phyloP scores from a whole-genome alignment of 169 alveolate species.

The Eimeria zaria region DNA sequence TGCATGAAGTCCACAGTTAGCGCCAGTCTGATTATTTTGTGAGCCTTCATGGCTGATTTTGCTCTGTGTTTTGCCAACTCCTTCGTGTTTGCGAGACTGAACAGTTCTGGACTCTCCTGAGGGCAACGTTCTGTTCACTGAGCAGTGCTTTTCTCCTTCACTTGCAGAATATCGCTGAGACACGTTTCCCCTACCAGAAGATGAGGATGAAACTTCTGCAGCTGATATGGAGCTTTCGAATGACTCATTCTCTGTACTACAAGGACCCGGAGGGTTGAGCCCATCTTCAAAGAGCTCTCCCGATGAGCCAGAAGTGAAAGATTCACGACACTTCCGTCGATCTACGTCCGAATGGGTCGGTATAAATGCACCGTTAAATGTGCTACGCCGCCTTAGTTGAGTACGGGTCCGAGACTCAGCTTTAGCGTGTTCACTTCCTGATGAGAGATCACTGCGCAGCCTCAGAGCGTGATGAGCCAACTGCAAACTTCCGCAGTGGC shows the following conservation, averaged over 20 bases:
- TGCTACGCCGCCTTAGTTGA: background rate
- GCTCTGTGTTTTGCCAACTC: background rate
- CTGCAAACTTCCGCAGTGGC: background rate
- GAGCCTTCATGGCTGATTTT: background rate
- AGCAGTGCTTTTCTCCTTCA: background rate
- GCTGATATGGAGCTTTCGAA: background rate
- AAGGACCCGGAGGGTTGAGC: background rate
- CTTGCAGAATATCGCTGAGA: background rate
- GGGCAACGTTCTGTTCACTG: background rate
- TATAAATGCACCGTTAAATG: background rate
- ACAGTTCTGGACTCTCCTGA: background rate
- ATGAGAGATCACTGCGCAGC: background rate
- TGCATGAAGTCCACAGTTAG: background rate
- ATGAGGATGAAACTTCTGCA: background rate
- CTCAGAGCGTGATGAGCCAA: background rate
- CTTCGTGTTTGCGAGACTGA: background rate
- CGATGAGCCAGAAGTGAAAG: background rate
- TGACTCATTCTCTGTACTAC: background rate
- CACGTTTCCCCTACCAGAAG: background rate
- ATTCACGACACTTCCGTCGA: background rate
- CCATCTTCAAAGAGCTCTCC: background rate
- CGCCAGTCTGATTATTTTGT: background rate
- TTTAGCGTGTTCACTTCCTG: background rate
- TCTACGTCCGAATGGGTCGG: background rate
- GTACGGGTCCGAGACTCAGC: background rate